phyloP scores from a whole-genome alignment of 345 rosid genomes.

The Tarenaya hassleriana region DNA sequence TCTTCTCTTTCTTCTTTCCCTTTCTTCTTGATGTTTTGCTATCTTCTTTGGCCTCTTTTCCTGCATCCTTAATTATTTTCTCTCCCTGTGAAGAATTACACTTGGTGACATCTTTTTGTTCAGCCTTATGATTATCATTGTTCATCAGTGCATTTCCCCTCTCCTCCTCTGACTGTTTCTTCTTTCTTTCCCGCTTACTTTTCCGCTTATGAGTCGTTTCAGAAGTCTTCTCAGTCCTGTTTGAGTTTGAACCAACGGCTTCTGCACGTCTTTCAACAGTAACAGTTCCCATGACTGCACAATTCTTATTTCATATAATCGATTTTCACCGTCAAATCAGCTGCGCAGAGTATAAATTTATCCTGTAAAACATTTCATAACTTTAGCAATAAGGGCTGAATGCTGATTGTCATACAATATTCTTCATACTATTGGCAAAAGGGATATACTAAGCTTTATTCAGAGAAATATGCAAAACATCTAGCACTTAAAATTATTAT shows the following conservation, averaged over 20 bases:
- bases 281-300: constrained; percentile 18
- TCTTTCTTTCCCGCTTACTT: constrained; percentile 11
- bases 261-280: constrained; percentile 4
- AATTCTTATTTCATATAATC: neutral
- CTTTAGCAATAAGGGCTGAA: neutral
- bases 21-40: constrained; percentile 3
- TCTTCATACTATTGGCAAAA: too few relatives aligned
- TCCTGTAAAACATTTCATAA: constrained; percentile 4
- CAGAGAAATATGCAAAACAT: too few relatives aligned
- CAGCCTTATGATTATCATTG: constrained; percentile 4
- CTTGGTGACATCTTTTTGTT: constrained; percentile 10
- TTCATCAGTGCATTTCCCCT: neutral
- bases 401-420: too few relatives aligned
- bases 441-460: too few relatives aligned
- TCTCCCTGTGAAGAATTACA: constrained; percentile 5
- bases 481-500: too few relatives aligned
- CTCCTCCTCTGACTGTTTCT: constrained; percentile 2
- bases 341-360: constrained; percentile 10
- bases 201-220: constrained; percentile 8
- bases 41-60: constrained; percentile 10
- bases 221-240: neutral
- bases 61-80: constrained; percentile 7
- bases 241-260: neutral
- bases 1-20: constrained; percentile 2
- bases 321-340: neutral